Evolutionary conservation across 1,284 basidiomycete species (phyloP), one percentile per base, ranked within the genome.

Genomic region (Microbotryomycetes sp.): DNA sequence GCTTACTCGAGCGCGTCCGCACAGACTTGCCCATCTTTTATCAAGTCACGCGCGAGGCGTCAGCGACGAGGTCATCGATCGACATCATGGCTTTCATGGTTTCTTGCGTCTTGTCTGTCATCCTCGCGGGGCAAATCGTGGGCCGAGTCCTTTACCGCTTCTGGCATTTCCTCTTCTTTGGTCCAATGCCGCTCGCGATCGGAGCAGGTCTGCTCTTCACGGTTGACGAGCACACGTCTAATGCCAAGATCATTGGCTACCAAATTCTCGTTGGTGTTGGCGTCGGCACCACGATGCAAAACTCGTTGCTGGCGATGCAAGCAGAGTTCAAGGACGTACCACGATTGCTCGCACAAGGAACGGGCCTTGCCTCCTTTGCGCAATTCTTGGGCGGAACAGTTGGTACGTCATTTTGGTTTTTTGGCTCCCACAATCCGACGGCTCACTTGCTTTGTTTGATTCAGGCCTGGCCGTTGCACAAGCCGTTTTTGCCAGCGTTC

Each of bases 181-280:
- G 51, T 52, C 56, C 46, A 13, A 28, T 79, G 52, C 64, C 75
- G 15, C 73, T 73, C 6, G 62, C 63, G 1, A 69, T 78, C 63
- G 80, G 79, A 21, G 74, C 75, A 6, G 80, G 78, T 15, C 74
- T 81, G 4, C 71, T 81, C 15, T 80, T 76, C 74, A 79, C 79
- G 9, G 62, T 79, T 60, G 65, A 72, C 50, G 67, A 71, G 4
- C 23, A 64, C 31, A 78, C 77, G 0, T 57, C 73, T 6, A 73
- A 69, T 52, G 69, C 75, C 50, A 73, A 73, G 41, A 65, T 81
- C 30, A 76, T 79, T 55, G 80, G 80, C 0, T 80, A 72, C 72
- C 78, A 80, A 69, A 78, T 81, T 72, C 70, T 80, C 59, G 60
- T n/a, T 52, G 68, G 66, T 16, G 54, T 69, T 29, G 69, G 67